Percentiles rank a stretch among this genome's conserved stretches.
Evolutionary conservation across 2,329 filamentous ascomycete species (phyloP).

Genomic region (Fusarium ramigenum): DNA sequence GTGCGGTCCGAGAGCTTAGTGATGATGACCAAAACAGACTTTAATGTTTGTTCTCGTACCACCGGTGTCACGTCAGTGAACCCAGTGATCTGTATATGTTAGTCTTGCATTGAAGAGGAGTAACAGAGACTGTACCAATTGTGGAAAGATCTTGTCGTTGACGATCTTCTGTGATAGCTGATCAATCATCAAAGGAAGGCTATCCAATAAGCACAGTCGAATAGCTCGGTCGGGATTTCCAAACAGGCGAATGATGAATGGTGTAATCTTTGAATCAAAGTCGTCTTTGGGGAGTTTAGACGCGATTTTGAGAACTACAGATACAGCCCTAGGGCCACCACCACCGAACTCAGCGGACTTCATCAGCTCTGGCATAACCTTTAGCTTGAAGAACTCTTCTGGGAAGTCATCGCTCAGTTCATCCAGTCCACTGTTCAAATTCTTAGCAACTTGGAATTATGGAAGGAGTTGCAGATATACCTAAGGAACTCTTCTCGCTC

Average conservation of each 20-base stretch:
- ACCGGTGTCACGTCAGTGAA: conserved; percentile 93
- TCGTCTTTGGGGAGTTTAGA: conserved; percentile 89
- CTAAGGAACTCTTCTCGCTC: conserved; percentile 88
- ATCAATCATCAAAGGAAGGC: conserved; percentile 90
- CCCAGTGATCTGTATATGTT: conserved; percentile 75
- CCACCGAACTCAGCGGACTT: conserved; percentile 99
- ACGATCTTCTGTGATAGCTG: conserved; percentile 87
- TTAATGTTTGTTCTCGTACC: conserved; percentile 94
- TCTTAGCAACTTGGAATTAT: conserved; percentile 32
- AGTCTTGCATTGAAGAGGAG: conserved; percentile 23
- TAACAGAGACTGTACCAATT: conserved; percentile 69
- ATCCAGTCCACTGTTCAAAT: conserved; percentile 73
- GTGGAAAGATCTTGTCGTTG: conserved; percentile 96
- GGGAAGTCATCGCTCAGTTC: conserved; percentile 92
- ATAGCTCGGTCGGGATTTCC: conserved; percentile 91
- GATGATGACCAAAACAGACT: conserved; percentile 88
- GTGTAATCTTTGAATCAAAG: conserved; percentile 84
- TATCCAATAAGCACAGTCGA: conserved; percentile 89
- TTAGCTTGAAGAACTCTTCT: conserved; percentile 98
- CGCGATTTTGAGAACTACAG: conserved; percentile 89
- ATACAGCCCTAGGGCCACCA: conserved; percentile 89
- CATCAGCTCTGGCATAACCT: conserved; percentile 92
- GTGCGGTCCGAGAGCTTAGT: conserved; percentile 90
- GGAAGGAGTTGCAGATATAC: conserved; percentile 47
- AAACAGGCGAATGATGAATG: conserved; percentile 88